A percentile compares a stretch with the other conserved stretches of the same genome.
phyloP scores from a whole-genome alignment of 108 stramenopile species.

The Skeletonema tropicum region DNA sequence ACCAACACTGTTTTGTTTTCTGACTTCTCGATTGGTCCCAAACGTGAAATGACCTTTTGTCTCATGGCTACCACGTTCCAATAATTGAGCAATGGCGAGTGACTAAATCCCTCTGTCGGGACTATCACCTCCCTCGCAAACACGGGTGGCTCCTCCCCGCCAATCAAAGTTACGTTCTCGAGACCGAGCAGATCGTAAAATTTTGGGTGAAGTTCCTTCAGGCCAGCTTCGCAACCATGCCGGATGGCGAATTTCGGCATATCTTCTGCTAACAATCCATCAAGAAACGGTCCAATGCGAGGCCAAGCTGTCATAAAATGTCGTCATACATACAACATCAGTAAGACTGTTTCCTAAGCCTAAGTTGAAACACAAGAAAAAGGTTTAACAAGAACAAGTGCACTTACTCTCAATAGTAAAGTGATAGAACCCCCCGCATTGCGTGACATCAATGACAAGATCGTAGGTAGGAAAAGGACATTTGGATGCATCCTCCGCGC shows the following conservation, averaged over 20 bases:
- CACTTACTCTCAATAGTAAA: slow-evolving; percentile 5
- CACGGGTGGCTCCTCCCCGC: not conserved
- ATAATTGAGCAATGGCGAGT: slow-evolving; percentile 7
- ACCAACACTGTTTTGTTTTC: slow-evolving; percentile 12
- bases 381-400: not conserved
- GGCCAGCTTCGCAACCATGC: not conserved
- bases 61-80: slow-evolving; percentile 1
- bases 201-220: not conserved
- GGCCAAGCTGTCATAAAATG: not conserved
- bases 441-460: slow-evolving; percentile 12
- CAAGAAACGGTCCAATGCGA: slow-evolving; percentile 6
- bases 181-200: slow-evolving; percentile 6
- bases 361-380: not conserved
- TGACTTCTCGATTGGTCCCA: slow-evolving; percentile 4
- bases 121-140: slow-evolving; percentile 7
- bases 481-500: not conserved
- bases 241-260: slow-evolving; percentile 2
- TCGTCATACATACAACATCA: not conserved
- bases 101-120: slow-evolving; percentile 6
- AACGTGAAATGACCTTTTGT: not conserved
- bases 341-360: not conserved
- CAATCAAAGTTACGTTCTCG: not conserved
- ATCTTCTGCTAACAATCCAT: slow-evolving; percentile 6
- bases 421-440: slow-evolving; percentile 8
- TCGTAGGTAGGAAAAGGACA: slow-evolving; percentile 3